Base-by-base conservation (phyloP, 1,284 basidiomycete species). In the Tilletiopsis washingtonensis region DNA sequence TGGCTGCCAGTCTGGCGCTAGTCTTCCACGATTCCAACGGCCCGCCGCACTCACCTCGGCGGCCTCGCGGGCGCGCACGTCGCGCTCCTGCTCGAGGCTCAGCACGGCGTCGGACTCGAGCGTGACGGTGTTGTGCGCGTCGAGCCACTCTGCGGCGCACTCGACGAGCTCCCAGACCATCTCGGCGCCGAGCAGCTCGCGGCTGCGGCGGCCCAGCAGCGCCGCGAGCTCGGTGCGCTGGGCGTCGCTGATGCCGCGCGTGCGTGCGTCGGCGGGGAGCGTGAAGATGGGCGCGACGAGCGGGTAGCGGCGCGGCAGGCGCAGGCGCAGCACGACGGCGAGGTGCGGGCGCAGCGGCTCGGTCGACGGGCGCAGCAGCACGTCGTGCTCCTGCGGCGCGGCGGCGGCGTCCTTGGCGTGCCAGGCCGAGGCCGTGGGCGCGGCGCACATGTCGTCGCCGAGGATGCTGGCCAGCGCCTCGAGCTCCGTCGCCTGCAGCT, bases 101-200 rank as follows among this genome's bases (percentile, higher is more conserved):
- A 1, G 40, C 15, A 32, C 48, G 49, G 4, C 27, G 37, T 23
- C 32, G 12, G 12, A 12, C 1, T 34, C 32, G 12, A 34, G 12
- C 17, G 12, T 34, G 32, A 34, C 32, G 12, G 12, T 17, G 32
- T 34, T 11, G 55, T 68, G 53, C 25, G 39, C 3, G 34, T 61
- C 65, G 49, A 71, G 65, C 17, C 54, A 70, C 25, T 71, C 69
- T 42, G 69, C 67, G 3, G 54, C 67, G 23, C 47, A 26, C 5
- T 47, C 60, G 43, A 71, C 64, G 26, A 74, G 58, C 53, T 74
- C 73, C 64, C 71, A 74, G 25, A 74, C 56, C 73, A 74, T 74
- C 37, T 74, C 72, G 11, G 64, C 57, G 19, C 71, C 72, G 3
- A 71, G 39, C 14, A 71, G 57, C 21, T 51, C 43, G 20, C 53